Conservation (phyloP, 208 protist genomes). For the Wallacemonas collosoma region DNA sequence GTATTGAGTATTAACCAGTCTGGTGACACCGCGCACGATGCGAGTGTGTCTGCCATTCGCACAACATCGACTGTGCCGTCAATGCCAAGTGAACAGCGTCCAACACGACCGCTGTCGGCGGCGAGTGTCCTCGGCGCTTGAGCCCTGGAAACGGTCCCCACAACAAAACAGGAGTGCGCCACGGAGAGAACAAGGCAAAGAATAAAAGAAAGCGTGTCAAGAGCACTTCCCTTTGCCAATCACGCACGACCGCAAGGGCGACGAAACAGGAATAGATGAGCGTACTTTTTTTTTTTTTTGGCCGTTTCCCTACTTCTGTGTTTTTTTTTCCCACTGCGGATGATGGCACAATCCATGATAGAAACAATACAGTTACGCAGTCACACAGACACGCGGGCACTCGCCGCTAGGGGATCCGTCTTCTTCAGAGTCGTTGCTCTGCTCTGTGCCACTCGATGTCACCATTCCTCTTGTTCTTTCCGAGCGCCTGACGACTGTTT, state of each 20-base stretch:
- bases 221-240: no score
- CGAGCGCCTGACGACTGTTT: neutral
- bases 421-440: neutral
- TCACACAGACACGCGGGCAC: no score
- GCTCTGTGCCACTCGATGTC: neutral
- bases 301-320: no score
- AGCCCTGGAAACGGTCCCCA: neutral
- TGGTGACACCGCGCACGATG: neutral
- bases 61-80: neutral
- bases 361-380: no score
- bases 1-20: slow-evolving; percentile 11
- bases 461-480: neutral
- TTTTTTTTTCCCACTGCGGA: no score
- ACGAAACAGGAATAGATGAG: no score
- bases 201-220: no score
- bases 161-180: no score
- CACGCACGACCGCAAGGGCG: no score
- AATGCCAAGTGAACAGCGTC: slow-evolving; percentile 6
- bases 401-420: no score
- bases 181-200: neutral
- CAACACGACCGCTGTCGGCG: neutral
- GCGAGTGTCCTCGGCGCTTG: neutral
- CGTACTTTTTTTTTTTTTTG: no score
- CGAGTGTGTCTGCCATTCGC: slow-evolving; percentile 1
- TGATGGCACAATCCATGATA: no score